Conservation (phyloP, 306 rosid genomes). For the Glycine latifolia region DNA sequence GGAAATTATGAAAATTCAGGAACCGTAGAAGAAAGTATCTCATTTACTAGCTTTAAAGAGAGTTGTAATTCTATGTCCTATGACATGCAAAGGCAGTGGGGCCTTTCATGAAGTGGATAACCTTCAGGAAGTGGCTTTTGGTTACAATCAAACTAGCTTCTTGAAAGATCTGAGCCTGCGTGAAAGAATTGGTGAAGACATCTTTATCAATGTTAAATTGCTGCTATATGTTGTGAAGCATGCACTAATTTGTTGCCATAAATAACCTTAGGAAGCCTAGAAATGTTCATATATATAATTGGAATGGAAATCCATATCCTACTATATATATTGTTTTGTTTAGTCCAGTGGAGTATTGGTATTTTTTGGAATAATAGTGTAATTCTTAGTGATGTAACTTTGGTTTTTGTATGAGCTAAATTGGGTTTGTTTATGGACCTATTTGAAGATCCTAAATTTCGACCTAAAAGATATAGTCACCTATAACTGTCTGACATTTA, state of each 20-base stretch:
- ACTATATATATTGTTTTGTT: conserved; percentile 47
- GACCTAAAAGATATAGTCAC: conserved; percentile 47
- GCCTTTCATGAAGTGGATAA: conserved; percentile 62
- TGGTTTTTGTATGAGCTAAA: conserved; percentile 47
- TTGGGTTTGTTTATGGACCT: conserved; percentile 47
- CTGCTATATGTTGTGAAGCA: neutral
- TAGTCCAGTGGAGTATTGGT: conserved; percentile 52
- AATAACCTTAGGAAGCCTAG: conserved; percentile 67
- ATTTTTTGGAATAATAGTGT: conserved; percentile 50
- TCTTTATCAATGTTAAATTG: conserved; percentile 49
- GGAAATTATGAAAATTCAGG: conserved; percentile 60
- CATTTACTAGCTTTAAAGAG: conserved; percentile 75
- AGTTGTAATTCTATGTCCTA: conserved; percentile 64
- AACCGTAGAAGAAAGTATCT: conserved; percentile 63
- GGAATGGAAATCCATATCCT: conserved; percentile 44
- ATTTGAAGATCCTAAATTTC: conserved; percentile 48
- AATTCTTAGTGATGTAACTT: conserved; percentile 47
- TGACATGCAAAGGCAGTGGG: conserved; percentile 69
- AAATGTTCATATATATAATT: conserved; percentile 53
- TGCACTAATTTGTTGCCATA: conserved; percentile 51
- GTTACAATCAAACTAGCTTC: conserved; percentile 45
- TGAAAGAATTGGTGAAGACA: conserved; percentile 52
- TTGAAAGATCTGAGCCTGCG: conserved; percentile 42
- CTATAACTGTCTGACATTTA: conserved; percentile 38
- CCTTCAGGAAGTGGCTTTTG: conserved; percentile 67